A percentile compares a stretch with the other conserved stretches of the same genome.
Evolutionary conservation across 2,329 filamentous ascomycete species (phyloP).

Genomic region (Monilinia aucupariae): DNA sequence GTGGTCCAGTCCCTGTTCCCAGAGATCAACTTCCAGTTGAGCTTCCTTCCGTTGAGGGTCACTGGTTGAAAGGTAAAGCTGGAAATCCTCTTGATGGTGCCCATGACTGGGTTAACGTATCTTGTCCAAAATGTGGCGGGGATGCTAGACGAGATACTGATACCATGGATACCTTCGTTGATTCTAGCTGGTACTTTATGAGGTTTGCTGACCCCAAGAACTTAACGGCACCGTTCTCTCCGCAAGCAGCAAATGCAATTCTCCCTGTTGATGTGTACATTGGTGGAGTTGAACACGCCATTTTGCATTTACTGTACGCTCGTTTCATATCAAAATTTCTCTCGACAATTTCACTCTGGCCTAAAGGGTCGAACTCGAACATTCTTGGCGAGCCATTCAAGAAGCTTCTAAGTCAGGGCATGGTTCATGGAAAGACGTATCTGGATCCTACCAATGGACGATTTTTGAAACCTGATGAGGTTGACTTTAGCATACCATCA

Average conservation of each 20-base stretch:
- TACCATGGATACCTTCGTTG: conserved; percentile 95
- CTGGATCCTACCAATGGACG: conserved; percentile 67
- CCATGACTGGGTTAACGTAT: conserved; percentile 66
- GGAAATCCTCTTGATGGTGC: conserved; percentile 74
- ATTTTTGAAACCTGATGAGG: conserved; percentile 71
- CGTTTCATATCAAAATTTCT: conserved; percentile 89
- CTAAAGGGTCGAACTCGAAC: conserved; percentile 38
- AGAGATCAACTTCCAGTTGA: conserved; percentile 69
- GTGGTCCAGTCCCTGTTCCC: conserved; percentile 75
- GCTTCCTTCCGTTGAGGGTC: conserved; percentile 62
- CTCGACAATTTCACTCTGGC: conserved; percentile 49
- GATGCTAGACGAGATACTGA: conserved; percentile 78
- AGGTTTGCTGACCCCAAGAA: conserved; percentile 72
- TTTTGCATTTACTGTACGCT: conserved; percentile 81
- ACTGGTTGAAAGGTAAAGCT: conserved; percentile 62
- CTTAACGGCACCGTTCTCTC: conserved; percentile 52
- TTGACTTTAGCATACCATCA: conserved; percentile 55
- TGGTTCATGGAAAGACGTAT: conserved; percentile 86
- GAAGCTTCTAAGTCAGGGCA: conserved; percentile 79
- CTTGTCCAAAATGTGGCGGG: conserved; percentile 67
- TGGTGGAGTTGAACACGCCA: conserved; percentile 85
- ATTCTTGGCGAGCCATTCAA: conserved; percentile 67
- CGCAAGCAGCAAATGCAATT: conserved; percentile 47
- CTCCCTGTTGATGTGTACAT: conserved; percentile 85
- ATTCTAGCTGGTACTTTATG: conserved; percentile 91